Base-by-base conservation (phyloP, 2,329 filamentous ascomycete genomes). In the Amauroascus verrucosus region DNA sequence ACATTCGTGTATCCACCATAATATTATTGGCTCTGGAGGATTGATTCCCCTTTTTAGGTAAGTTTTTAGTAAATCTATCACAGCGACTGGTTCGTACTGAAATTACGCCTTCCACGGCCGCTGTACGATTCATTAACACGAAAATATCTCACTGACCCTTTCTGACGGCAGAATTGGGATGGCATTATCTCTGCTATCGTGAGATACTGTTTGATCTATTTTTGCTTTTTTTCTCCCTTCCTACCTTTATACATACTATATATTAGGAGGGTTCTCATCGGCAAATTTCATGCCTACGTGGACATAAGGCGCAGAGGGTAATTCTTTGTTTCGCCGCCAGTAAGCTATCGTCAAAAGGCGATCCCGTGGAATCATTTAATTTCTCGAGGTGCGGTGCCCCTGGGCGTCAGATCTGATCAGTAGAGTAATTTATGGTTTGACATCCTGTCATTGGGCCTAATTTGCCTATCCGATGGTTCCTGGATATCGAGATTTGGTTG, bases 211-310 rank as follows among this genome's bases (percentile, higher is more conserved):
- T 30, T 30, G 26, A 30, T 5, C n/a, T n/a, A n/a, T n/a, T n/a
- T n/a, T n/a, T n/a, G n/a, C n/a, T n/a, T n/a, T n/a, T n/a, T n/a
- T n/a, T n/a, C n/a, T 30, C 26, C 26, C 26, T 30, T 5, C 28
- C 3, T 28, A 13, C 20, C 14, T 43, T 24, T 18, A 9, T 32
- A n/a, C n/a, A n/a, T 11, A 3, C 8, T 47, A 18, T 18, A 20
- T 18, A 16, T 18, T 20, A 20, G 11, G 26, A 11, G n/a, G n/a
- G 7, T 9, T 26, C 3, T 38, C 33, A 2, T 48, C n/a, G 48
- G 37, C 37, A 22, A 32, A 50, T 43, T 43, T 37, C 46, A 38
- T 48, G 47, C 48, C 32, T 20, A 22, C 33, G n/a, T n/a, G n/a
- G n/a, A n/a, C 22, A 30, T 22, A 20, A 32, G 13, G 6, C 18